These are phyloP conservation scores for Pleurotus pulmonarius DNA, from an alignment of 768 basidiomycete genomes.

Conservation along the genomic window DNA sequence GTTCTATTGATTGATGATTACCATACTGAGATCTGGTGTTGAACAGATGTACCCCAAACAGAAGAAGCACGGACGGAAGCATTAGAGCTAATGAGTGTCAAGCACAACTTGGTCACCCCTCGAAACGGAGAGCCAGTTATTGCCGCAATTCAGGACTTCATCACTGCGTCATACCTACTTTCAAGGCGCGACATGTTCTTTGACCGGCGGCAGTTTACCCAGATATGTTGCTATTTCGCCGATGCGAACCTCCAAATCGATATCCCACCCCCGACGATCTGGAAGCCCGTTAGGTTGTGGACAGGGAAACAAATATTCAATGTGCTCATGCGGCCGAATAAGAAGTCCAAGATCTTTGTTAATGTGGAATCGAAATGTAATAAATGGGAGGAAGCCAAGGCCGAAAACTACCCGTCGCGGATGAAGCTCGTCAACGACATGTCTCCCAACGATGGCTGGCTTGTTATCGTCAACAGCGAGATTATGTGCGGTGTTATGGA, in stretches of 20 bases:
- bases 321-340: slow-evolving; percentile 93
- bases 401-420: slow-evolving; percentile 53
- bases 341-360: slow-evolving; percentile 73
- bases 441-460: slow-evolving; percentile 96
- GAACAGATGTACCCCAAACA: slow-evolving; percentile 92
- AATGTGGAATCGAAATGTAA: slow-evolving; percentile 97
- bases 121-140: slow-evolving; percentile 99
- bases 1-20: neutral
- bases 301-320: slow-evolving; percentile 99
- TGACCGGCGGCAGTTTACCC: slow-evolving; percentile 91
- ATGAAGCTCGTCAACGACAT: slow-evolving; percentile 75
- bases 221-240: slow-evolving; percentile 91
- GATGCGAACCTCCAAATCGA: slow-evolving; percentile 93
- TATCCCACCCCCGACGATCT: slow-evolving; percentile 90
- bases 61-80: slow-evolving; percentile 98
- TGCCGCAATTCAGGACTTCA: slow-evolving; percentile 99
- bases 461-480: slow-evolving; percentile 95
- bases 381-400: slow-evolving; percentile 75
- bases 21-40: neutral
- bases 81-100: slow-evolving; percentile 94
- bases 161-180: slow-evolving; percentile 95
- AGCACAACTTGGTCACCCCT: slow-evolving; percentile 95
- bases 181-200: slow-evolving; percentile 92
- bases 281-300: slow-evolving; percentile 92
- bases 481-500: slow-evolving; percentile 99